Percentiles rank a stretch among this genome's conserved stretches.
phyloP scores from a whole-genome alignment of 2,329 filamentous ascomycete species.

The Colletotrichum costaricense region DNA sequence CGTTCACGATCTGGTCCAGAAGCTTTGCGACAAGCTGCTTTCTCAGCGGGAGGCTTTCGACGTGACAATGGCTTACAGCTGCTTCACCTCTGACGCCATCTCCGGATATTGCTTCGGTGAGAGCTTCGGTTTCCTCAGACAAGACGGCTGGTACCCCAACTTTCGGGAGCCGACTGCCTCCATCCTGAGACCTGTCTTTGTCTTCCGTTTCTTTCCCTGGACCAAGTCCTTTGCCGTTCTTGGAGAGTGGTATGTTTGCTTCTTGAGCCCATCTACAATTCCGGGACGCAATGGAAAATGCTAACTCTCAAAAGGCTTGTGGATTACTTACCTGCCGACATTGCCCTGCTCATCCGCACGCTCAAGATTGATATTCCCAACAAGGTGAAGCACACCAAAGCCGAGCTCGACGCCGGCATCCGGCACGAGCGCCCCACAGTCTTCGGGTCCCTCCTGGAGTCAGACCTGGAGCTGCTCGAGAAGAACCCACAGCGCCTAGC shows the following conservation, averaged over 20 bases:
- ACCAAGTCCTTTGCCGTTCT: conserved; percentile 34
- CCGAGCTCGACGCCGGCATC: conserved; percentile 35
- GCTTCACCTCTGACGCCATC: conserved; percentile 53
- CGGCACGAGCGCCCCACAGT: conserved; percentile 35
- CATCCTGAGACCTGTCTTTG: conserved; percentile 37
- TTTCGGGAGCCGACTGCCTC: conserved; percentile 40
- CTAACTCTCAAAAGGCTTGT: conserved; percentile 23
- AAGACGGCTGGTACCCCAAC: conserved; percentile 50
- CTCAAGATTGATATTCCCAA: conserved; percentile 34
- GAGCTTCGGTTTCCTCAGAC: conserved; percentile 45
- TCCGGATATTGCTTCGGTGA: conserved; percentile 52
- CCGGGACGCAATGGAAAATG: too few species aligned
- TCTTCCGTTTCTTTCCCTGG: conserved; percentile 42
- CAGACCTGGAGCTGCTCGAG: conserved; percentile 26
- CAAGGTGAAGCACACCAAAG: conserved; percentile 32
- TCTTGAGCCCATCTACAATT: too few species aligned
- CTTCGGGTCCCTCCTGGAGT: conserved; percentile 35
- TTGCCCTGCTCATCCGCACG: conserved; percentile 34
- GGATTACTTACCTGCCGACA: conserved; percentile 32
- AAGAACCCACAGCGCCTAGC: conserved; percentile 30
- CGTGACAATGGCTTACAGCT: conserved; percentile 49
- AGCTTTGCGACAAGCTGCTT: conserved; percentile 46
- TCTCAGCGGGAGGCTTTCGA: conserved; percentile 42
- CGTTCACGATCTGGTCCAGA: conserved; percentile 41
- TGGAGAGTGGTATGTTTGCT: conserved; percentile 29